A percentile compares a stretch with the other conserved stretches of the same genome.
These are phyloP conservation scores for Neurospora intermedia DNA, from an alignment of 495 filamentous ascomycete genomes.

Conservation along the genomic window DNA sequence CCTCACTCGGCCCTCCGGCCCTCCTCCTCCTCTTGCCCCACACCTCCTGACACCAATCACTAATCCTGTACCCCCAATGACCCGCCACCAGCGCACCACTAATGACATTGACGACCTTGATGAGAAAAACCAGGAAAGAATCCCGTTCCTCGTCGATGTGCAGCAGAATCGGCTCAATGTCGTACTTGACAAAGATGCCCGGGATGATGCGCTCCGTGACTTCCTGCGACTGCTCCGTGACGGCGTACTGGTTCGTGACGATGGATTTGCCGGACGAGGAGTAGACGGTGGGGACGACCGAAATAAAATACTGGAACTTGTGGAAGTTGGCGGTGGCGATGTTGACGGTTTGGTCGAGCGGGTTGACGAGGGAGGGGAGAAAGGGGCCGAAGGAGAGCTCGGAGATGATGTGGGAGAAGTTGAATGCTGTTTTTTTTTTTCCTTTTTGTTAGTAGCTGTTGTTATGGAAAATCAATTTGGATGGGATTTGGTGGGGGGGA, in stretches of 20 bases:
- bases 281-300: slow-evolving; percentile 93
- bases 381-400: slow-evolving; percentile 95
- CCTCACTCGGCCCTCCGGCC: slow-evolving; percentile 39
- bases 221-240: slow-evolving; percentile 66
- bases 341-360: slow-evolving; percentile 83
- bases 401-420: slow-evolving; percentile 95
- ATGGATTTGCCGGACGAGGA: slow-evolving; percentile 54
- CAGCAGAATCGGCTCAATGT: slow-evolving; percentile 92
- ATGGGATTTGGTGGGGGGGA: no score
- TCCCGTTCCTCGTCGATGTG: slow-evolving; percentile 74
- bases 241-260: slow-evolving; percentile 96
- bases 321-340: slow-evolving; percentile 65
- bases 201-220: slow-evolving; percentile 65
- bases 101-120: slow-evolving; percentile 59
- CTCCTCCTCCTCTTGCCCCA: slow-evolving; percentile 36
- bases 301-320: slow-evolving; percentile 98
- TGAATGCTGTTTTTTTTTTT: slow-evolving; percentile 53
- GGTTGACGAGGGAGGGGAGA: slow-evolving; percentile 88
- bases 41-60: slow-evolving; percentile 41
- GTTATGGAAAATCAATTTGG: no score
- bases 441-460: neutral
- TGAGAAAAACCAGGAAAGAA: slow-evolving; percentile 58
- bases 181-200: slow-evolving; percentile 97
- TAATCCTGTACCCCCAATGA: slow-evolving; percentile 48
- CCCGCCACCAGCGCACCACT: slow-evolving; percentile 50